These are phyloP conservation scores for Solanum appendiculatum DNA, from an alignment of 257 asterid genomes.

Conservation along the genomic window DNA sequence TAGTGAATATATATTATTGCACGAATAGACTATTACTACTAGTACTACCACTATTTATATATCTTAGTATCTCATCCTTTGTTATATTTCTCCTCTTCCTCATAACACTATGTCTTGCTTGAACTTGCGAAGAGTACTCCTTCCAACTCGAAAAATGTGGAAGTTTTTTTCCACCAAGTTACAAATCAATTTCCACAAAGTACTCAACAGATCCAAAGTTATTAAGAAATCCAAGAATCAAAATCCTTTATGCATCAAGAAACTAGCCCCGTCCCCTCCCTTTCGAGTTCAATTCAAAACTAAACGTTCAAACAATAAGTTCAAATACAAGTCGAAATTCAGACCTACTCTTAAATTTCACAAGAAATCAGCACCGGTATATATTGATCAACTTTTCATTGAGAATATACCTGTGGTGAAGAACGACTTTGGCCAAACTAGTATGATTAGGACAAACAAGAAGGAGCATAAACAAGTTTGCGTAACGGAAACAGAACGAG, in stretches of 20 bases:
- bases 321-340: slow-evolving; percentile 20
- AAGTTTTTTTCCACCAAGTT: slow-evolving; percentile 32
- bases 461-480: neutral
- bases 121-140: slow-evolving; percentile 25
- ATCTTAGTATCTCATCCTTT: neutral
- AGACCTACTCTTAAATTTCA: neutral
- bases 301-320: slow-evolving; percentile 18
- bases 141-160: slow-evolving; percentile 46
- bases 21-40: neutral
- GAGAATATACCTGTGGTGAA: slow-evolving; percentile 14
- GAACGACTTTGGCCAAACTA: neutral
- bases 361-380: slow-evolving; percentile 30
- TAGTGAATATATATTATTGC: neutral
- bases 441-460: neutral
- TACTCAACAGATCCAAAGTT: slow-evolving; percentile 22
- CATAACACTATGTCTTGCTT: slow-evolving; percentile 28
- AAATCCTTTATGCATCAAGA: neutral
- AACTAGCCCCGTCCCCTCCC: neutral
- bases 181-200: slow-evolving; percentile 27
- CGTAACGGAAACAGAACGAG: slow-evolving; percentile 5
- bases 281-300: neutral
- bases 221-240: slow-evolving; percentile 8
- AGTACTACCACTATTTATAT: neutral
- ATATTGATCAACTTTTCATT: slow-evolving; percentile 49
- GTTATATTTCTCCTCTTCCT: neutral